Percentiles rank a stretch among this genome's conserved stretches.
Conservation (phyloP, 169 alveolate genomes). For the Plasmodium vivax region DNA sequence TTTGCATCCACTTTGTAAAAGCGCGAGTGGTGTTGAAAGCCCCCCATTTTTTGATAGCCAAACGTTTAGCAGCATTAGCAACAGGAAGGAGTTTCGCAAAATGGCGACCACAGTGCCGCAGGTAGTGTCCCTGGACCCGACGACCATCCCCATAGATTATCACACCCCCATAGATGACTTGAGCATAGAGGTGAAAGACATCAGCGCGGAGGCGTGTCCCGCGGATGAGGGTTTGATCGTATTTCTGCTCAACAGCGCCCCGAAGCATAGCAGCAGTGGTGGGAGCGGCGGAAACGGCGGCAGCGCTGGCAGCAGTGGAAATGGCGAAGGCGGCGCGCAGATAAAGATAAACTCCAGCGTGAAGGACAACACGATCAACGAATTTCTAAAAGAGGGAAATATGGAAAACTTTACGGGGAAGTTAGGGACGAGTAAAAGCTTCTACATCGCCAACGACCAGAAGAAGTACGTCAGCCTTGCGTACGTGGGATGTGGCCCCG, state of each 20-base stretch:
- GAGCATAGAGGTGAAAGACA: constrained; percentile 19
- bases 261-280: background rate
- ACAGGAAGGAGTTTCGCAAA: background rate
- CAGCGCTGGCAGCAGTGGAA: too few species aligned
- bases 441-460: constrained; percentile 29
- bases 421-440: constrained; percentile 56
- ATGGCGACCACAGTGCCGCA: constrained; percentile 65
- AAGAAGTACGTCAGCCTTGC: constrained; percentile 22
- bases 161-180: constrained; percentile 37
- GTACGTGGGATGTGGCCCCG: constrained; percentile 55
- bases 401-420: constrained; percentile 42
- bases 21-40: background rate
- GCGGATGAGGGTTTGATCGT: constrained; percentile 23
- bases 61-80: background rate
- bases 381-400: constrained; percentile 24
- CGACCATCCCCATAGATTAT: constrained; percentile 41
- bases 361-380: constrained; percentile 19
- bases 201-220: background rate
- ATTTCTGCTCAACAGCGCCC: constrained; percentile 26
- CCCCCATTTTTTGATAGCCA: background rate
- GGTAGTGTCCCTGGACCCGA: constrained; percentile 46
- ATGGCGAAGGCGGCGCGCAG: background rate
- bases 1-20: background rate
- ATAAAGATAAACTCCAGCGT: constrained; percentile 6
- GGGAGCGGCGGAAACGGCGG: too few species aligned